Conservation (phyloP, 192 early-diverging fungal species). For the Coemansia sp. region DNA sequence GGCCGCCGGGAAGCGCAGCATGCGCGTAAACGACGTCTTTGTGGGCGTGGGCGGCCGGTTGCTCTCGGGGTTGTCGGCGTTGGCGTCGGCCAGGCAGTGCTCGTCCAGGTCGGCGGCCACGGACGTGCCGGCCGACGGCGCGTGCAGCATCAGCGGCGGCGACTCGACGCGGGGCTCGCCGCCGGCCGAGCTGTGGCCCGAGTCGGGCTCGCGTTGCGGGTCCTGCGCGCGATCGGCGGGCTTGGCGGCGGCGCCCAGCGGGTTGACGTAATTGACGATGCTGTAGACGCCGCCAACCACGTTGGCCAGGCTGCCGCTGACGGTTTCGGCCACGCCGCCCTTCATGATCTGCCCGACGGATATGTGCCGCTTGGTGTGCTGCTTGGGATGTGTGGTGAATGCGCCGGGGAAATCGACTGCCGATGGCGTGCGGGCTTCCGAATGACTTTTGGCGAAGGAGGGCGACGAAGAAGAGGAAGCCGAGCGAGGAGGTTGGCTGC, state of each 20-base stretch:
- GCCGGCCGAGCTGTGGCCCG: background rate
- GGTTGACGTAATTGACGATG: conserved; percentile 46
- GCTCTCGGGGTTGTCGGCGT: conserved; percentile 49
- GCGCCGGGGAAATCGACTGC: conserved; percentile 42
- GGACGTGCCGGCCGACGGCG: conserved; percentile 41
- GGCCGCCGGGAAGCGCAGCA: conserved; percentile 30
- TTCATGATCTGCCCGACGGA: conserved; percentile 19
- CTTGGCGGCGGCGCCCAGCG: conserved; percentile 10
- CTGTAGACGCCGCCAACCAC: conserved; percentile 43
- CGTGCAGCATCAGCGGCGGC: conserved; percentile 22
- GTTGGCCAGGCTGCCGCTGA: conserved; percentile 42
- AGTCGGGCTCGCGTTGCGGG: background rate
- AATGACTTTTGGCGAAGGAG: background rate
- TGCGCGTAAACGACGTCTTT: conserved; percentile 37
- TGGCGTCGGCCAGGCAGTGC: conserved; percentile 45
- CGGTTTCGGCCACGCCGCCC: conserved; percentile 29
- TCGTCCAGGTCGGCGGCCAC: conserved; percentile 49
- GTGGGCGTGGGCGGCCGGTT: conserved; percentile 51
- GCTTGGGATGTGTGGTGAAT: conserved; percentile 28
- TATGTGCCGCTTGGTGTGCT: background rate
- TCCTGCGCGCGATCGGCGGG: background rate
- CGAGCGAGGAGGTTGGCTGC: background rate
- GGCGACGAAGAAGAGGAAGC: conserved; percentile 4
- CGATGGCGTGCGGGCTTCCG: conserved; percentile 27
- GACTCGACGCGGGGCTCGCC: no score